phyloP scores from a whole-genome alignment of 495 filamentous ascomycete species.

The Geopyxis carbonaria region DNA sequence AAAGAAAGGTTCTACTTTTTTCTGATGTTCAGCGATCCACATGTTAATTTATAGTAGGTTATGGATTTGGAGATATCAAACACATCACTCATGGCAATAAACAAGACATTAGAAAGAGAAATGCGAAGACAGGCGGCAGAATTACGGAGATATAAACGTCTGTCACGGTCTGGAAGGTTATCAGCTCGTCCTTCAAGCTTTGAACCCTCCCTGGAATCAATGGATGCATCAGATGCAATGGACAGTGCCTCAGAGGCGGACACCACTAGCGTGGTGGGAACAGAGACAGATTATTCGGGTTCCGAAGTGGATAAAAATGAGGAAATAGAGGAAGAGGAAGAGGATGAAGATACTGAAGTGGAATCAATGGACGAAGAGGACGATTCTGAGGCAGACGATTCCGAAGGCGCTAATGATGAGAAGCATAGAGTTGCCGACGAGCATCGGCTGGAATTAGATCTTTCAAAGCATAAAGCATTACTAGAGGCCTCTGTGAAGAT shows the following conservation, averaged over 20 bases:
- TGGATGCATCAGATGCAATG: background rate
- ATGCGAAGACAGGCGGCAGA: constrained; percentile 83
- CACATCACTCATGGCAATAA: constrained; percentile 90
- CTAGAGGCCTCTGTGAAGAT: constrained; percentile 79
- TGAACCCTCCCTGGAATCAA: constrained; percentile 18
- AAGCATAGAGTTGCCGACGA: constrained; percentile 41
- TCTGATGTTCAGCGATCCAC: background rate
- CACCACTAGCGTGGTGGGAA: constrained; percentile 2
- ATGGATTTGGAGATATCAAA: constrained; percentile 97
- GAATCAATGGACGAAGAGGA: constrained; percentile 29
- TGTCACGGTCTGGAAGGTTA: constrained; percentile 59
- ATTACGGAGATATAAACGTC: constrained; percentile 61
- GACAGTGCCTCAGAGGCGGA: background rate
- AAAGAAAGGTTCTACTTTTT: constrained; percentile 49
- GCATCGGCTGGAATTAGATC: constrained; percentile 59
- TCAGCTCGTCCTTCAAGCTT: constrained; percentile 35
- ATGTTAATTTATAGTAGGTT: constrained; percentile 31
- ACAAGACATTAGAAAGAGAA: constrained; percentile 76
- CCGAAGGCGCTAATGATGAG: constrained; percentile 10
- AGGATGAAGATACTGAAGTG: constrained; percentile 28
- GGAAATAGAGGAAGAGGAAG: constrained; percentile 28
- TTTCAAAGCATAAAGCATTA: constrained; percentile 74
- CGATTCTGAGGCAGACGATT: constrained; percentile 32
- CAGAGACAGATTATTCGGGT: constrained; percentile 14
- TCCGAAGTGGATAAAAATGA: constrained; percentile 18